A percentile compares a stretch with the other conserved stretches of the same genome.
Conservation (phyloP, 768 basidiomycete genomes). For the Boletellus ananiceps region DNA sequence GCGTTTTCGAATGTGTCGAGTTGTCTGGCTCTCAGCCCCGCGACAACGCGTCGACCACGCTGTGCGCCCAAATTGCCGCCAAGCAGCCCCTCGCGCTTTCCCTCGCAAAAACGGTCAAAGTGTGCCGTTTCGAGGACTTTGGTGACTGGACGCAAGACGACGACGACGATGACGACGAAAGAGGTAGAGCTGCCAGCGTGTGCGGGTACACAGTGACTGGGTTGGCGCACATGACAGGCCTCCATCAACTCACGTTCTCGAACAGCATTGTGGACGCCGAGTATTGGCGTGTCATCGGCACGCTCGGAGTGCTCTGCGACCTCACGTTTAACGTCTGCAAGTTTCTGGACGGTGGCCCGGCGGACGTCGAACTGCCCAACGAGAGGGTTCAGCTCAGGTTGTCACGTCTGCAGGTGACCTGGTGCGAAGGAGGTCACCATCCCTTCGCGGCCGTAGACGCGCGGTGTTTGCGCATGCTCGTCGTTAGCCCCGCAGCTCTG, state of each 20-base stretch:
- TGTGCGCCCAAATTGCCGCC: slow-evolving; percentile 28
- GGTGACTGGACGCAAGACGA: not conserved
- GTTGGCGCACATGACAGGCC: slow-evolving; percentile 16
- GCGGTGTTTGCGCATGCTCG: not conserved
- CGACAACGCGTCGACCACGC: not conserved
- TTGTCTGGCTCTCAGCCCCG: slow-evolving; percentile 17
- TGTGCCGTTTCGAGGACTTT: slow-evolving; percentile 10
- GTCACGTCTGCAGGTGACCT: not conserved
- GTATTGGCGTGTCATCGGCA: slow-evolving; percentile 15
- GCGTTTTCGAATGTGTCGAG: slow-evolving; percentile 35
- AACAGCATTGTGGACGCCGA: slow-evolving; percentile 5
- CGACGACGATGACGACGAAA: no score
- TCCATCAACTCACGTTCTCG: slow-evolving; percentile 12
- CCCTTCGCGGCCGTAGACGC: not conserved
- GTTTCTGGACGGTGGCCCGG: not conserved
- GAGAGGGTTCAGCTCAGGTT: slow-evolving; percentile 5
- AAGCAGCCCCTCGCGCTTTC: slow-evolving; percentile 26
- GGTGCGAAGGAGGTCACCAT: not conserved
- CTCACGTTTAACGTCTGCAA: slow-evolving; percentile 8
- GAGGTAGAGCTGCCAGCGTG: not conserved
- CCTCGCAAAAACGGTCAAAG: slow-evolving; percentile 30
- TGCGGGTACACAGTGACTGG: slow-evolving; percentile 4
- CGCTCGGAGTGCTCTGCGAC: slow-evolving; percentile 11
- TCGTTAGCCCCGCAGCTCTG: not conserved
- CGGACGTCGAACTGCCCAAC: not conserved